Percentiles rank a stretch among this genome's conserved stretches.
Conservation (phyloP, 23 red algal genomes). For the Agarophyton chilense region DNA sequence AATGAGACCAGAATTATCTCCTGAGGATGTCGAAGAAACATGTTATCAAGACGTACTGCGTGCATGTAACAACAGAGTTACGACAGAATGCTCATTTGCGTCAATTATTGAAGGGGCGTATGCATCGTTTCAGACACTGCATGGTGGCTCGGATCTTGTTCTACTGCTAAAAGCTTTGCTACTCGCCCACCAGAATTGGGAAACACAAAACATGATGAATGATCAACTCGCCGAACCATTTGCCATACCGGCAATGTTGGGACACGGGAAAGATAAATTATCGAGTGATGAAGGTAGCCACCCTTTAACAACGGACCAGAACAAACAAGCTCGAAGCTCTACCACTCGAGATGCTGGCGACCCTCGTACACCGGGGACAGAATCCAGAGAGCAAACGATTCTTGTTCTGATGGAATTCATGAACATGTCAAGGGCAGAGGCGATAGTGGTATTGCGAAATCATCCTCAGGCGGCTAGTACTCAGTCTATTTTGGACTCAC, state of each 20-base stretch:
- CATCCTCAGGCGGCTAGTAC: conserved; percentile 43
- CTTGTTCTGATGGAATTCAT: conserved; percentile 61
- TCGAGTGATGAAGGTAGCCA: neutral
- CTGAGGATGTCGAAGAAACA: neutral
- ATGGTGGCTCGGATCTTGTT: conserved; percentile 9
- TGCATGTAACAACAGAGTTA: neutral
- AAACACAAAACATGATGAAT: conserved; percentile 42
- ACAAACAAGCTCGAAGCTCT: neutral
- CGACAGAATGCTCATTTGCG: conserved; percentile 15
- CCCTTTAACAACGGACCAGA: neutral
- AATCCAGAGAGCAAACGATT: conserved; percentile 31
- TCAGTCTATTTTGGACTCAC: conserved; percentile 40
- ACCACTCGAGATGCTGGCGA: neutral
- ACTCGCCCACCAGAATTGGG: conserved; percentile 37
- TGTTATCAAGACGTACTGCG: conserved; percentile 2
- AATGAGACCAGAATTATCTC: neutral
- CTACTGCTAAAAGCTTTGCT: conserved; percentile 26
- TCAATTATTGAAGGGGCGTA: conserved; percentile 37
- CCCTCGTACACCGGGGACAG: neutral
- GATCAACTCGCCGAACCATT: conserved; percentile 30
- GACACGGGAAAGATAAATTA: neutral
- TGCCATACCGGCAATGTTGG: neutral
- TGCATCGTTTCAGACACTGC: neutral
- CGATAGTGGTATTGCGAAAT: conserved; percentile 43
- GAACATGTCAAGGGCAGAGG: conserved; percentile 48